phyloP scores from a whole-genome alignment of 306 rosid genomes.

The Lathyrus sativus region DNA sequence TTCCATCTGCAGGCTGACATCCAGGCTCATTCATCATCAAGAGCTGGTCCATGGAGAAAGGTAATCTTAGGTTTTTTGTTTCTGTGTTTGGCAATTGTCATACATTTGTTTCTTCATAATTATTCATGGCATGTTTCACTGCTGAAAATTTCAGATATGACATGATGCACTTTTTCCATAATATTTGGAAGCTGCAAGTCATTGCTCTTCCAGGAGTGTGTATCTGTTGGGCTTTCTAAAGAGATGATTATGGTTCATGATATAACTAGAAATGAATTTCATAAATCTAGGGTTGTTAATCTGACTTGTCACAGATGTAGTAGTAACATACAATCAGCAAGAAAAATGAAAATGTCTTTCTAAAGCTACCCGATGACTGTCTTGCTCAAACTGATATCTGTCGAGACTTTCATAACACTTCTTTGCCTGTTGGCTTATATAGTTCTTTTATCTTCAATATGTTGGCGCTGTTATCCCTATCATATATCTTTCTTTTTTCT shows the following conservation, averaged over 20 bases:
- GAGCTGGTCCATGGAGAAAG: conserved; percentile 95
- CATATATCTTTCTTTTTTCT: neutral
- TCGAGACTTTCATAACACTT: neutral
- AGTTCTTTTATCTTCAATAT: neutral
- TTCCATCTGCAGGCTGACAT: conserved; percentile 58
- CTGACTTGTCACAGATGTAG: conserved; percentile 7
- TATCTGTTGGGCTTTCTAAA: conserved; percentile 17
- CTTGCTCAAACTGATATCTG: conserved; percentile 15
- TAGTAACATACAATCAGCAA: neutral
- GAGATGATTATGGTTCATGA: conserved; percentile 6
- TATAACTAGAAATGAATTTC: neutral
- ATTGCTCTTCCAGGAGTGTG: neutral
- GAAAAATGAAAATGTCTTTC: conserved; percentile 20
- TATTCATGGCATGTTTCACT: neutral
- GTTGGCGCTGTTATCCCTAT: neutral
- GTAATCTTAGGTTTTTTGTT: conserved; percentile 46
- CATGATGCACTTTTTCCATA: neutral
- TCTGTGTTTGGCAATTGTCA: neutral
- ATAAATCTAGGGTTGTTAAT: neutral
- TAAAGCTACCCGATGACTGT: conserved; percentile 7
- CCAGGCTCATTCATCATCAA: conserved; percentile 62
- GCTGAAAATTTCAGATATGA: conserved; percentile 16
- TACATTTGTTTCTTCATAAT: neutral
- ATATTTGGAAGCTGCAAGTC: conserved; percentile 16
- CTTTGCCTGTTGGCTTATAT: neutral